These are phyloP conservation scores for Penstemon davidsonii DNA, from an alignment of 257 asterid species.

Conservation along the genomic window DNA sequence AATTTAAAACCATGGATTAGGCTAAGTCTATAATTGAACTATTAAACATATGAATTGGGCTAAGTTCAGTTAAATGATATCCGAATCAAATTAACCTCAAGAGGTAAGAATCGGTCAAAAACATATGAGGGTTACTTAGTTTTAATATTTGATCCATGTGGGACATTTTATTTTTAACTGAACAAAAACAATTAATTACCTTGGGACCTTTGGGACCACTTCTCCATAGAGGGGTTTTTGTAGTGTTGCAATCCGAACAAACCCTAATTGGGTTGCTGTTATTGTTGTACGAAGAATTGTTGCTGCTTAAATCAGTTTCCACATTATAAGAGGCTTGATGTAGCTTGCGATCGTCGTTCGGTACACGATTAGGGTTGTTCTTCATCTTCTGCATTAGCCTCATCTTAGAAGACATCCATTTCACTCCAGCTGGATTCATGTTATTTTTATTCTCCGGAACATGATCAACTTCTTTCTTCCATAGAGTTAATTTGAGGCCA, in stretches of 20 bases:
- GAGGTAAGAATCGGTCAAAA: too few species aligned
- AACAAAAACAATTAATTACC: slow-evolving; percentile 37
- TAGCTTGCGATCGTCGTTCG: background rate
- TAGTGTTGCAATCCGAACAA: slow-evolving; percentile 90
- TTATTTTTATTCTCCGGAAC: background rate
- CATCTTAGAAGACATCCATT: slow-evolving; percentile 76
- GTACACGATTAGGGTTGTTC: too few species aligned
- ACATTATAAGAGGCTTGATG: too few species aligned
- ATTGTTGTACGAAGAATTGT: slow-evolving; percentile 47
- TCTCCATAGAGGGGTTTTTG: slow-evolving; percentile 99
- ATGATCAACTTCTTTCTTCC: slow-evolving; percentile 38
- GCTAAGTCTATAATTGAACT: too few species aligned
- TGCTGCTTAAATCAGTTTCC: slow-evolving; percentile 62
- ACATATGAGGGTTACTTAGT: too few species aligned
- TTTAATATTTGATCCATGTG: too few species aligned
- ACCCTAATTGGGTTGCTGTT: slow-evolving; percentile 76
- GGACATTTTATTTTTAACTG: too few species aligned
- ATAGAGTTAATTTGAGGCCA: slow-evolving; percentile 13
- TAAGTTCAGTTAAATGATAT: too few species aligned
- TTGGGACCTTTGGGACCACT: slow-evolving; percentile 99
- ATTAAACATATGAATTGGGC: too few species aligned
- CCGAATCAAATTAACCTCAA: too few species aligned
- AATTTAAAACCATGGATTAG: too few species aligned
- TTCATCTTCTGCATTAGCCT: slow-evolving; percentile 59
- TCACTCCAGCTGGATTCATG: slow-evolving; percentile 11